Base-by-base conservation (phyloP, 108 stramenopile genomes). In the Cyclotella baltica region DNA sequence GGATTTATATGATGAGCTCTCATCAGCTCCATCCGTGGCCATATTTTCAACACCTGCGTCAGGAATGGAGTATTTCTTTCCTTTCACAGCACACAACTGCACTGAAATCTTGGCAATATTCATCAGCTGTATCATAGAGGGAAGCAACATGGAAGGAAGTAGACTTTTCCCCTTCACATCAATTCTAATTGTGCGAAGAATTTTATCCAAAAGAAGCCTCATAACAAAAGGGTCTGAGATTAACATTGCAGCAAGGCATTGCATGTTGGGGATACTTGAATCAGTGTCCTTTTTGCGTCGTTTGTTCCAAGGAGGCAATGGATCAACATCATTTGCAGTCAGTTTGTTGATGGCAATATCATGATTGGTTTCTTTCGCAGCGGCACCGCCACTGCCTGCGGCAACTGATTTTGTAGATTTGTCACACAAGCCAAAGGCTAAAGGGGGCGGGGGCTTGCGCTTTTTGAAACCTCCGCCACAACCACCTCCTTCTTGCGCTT, bases 191-290 rank as follows among this genome's bases (percentile, higher is more conserved):
- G 85, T 86, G 72, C 89, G 85, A 35, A 88, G 43, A 3, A 92
- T 83, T 56, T 88, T 84, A 57, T 92, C 91, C 56, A 93, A 35
- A 18, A 96, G 33, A 16, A 96, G 37, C 35, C 95, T 88, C 33
- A 92, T 85, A 29, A 93, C 88, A 64, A 93, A 96, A n/a, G 95
- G 95, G 75, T 96, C 95, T 11, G 92, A 68, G 55, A 96, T 73
- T 52, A 96, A 28, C 92, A 96, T 93, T 28, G 89, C 80, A 19
- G 95, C 95, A 61, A 96, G 51, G 28, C 90, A 87, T 40, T 88
- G 89, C 88, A 93, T 90, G 57, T 88, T 93, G 28, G 92, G 89
- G 22, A 76, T 71, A 85, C 51, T 87, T 85, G 46, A 73, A 80
- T 65, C 83, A n/a, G 16, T 16, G 19, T 33, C 59, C 15, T 16